Conservation (phyloP, 2,329 filamentous ascomycete genomes). For the Xylaria sp. region DNA sequence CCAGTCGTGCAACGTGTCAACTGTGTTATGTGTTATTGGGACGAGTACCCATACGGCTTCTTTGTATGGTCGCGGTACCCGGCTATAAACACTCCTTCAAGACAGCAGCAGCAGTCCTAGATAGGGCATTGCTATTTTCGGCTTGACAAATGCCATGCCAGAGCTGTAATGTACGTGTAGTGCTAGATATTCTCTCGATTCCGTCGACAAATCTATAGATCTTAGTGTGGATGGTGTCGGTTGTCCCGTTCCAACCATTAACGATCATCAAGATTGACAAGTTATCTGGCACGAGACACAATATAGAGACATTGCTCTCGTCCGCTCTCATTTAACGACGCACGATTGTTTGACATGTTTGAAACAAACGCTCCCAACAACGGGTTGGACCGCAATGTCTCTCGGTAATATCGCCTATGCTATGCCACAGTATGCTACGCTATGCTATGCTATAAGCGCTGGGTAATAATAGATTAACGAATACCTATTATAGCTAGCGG, state of each 20-base stretch:
- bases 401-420: conserved; percentile 15
- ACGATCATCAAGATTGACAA: conserved; percentile 26
- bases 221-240: conserved; percentile 11
- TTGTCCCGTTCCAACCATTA: conserved; percentile 9
- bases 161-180: conserved; percentile 5
- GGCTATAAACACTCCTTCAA: conserved; percentile 27
- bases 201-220: conserved; percentile 6
- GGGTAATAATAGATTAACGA: conserved; percentile 30
- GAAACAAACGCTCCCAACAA: conserved; percentile 30
- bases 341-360: conserved; percentile 31
- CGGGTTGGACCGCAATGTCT: conserved; percentile 21
- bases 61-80: conserved; percentile 29
- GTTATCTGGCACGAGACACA: conserved; percentile 21
- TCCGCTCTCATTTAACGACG: conserved; percentile 6
- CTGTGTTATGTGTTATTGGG: conserved; percentile 41
- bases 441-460: conserved; percentile 25
- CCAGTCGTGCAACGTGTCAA: conserved; percentile 45
- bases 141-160: conserved; percentile 35
- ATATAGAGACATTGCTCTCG: conserved; percentile 12
- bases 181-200: neutral
- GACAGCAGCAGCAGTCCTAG: conserved; percentile 20
- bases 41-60: conserved; percentile 24
- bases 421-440: conserved; percentile 14
- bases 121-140: conserved; percentile 20
- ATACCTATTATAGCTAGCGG: conserved; percentile 29